phyloP scores from a whole-genome alignment of 2,329 filamentous ascomycete genomes.

The Claviceps monticola region DNA sequence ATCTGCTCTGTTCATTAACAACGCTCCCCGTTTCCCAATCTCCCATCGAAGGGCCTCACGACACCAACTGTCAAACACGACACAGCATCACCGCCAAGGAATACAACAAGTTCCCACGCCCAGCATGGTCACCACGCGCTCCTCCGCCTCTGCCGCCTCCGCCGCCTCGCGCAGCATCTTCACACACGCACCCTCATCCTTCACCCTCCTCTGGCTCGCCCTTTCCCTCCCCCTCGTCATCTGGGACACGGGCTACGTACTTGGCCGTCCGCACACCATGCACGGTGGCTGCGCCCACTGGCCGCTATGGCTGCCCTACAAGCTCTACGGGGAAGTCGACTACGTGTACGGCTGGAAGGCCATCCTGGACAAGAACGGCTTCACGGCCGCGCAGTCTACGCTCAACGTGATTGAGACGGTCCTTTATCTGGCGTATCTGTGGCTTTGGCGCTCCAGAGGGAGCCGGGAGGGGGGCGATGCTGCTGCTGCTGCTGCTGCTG shows the following conservation, averaged over 20 bases:
- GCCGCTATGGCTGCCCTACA: conserved; percentile 65
- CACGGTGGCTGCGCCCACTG: conserved; percentile 57
- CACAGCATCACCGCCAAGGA: too few relatives aligned
- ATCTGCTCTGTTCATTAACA: neutral
- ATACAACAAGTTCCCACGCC: too few relatives aligned
- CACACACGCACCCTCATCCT: conserved; percentile 29
- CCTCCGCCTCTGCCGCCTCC: conserved; percentile 15
- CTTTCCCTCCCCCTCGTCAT: conserved; percentile 63
- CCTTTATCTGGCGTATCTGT: conserved; percentile 47
- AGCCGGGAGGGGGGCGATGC: neutral
- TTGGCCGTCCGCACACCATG: conserved; percentile 72
- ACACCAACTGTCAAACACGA: too few relatives aligned
- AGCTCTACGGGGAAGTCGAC: conserved; percentile 67
- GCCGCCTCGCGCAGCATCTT: conserved; percentile 3
- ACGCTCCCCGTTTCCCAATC: neutral
- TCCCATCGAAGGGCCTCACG: neutral
- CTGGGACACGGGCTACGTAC: conserved; percentile 72
- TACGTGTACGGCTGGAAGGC: conserved; percentile 70
- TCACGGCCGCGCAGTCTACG: conserved; percentile 59
- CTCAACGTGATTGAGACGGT: conserved; percentile 56
- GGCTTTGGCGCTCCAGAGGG: conserved; percentile 17
- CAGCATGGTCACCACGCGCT: conserved; percentile 25
- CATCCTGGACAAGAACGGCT: conserved; percentile 54
- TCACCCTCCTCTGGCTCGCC: conserved; percentile 53
- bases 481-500: too few relatives aligned